phyloP scores from a whole-genome alignment of 352 stramenopile genomes.

The Halophytophthora polymorphica region DNA sequence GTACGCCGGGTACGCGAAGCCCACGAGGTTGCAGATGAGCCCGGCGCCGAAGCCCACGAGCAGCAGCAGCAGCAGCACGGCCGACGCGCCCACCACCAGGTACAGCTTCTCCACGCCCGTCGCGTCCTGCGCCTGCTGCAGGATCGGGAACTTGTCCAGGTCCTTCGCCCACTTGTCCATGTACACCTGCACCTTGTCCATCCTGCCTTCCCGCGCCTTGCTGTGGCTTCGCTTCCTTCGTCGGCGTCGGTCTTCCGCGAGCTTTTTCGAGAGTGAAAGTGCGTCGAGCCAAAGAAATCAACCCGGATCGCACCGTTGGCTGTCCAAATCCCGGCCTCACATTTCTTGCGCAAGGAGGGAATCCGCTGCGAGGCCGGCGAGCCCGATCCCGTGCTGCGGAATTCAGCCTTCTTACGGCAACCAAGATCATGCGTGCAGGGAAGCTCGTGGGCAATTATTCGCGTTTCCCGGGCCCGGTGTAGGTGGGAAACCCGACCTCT shows the following conservation, averaged over 20 bases:
- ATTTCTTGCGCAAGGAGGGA: too few species aligned
- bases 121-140: constrained; percentile 75
- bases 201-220: constrained; percentile 10
- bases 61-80: constrained; percentile 72
- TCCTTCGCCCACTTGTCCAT: constrained; percentile 87
- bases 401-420: too few species aligned
- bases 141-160: constrained; percentile 76
- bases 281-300: background rate
- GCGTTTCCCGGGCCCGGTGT: too few species aligned
- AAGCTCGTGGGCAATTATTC: too few species aligned
- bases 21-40: constrained; percentile 82
- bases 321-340: background rate
- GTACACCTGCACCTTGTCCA: constrained; percentile 83
- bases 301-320: constrained; percentile 5
- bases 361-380: too few species aligned
- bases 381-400: too few species aligned
- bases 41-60: constrained; percentile 83
- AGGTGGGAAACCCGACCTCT: too few species aligned
- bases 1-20: constrained; percentile 82
- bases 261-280: constrained; percentile 11
- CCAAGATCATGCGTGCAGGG: too few species aligned
- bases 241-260: constrained; percentile 5
- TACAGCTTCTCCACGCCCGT: constrained; percentile 89
- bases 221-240: background rate
- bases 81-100: constrained; percentile 59